These are phyloP conservation scores for Nakazawaea anatomiae DNA, from an alignment of 805 yeast species.

Conservation along the genomic window DNA sequence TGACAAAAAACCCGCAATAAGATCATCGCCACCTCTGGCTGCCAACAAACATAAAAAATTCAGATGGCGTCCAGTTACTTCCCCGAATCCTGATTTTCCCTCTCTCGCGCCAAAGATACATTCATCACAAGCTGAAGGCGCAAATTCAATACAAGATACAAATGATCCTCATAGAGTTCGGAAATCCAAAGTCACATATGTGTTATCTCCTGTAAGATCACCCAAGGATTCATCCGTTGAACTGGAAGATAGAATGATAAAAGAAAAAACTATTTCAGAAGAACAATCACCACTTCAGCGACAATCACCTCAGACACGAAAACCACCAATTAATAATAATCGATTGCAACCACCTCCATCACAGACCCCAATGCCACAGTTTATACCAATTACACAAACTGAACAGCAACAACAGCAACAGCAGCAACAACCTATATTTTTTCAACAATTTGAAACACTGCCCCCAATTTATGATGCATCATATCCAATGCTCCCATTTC, in stretches of 20 bases:
- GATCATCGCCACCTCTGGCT: neutral
- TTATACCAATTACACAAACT: neutral
- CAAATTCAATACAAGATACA: neutral
- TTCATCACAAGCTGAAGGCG: neutral
- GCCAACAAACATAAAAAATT: neutral
- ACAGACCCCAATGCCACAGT: neutral
- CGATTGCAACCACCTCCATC: neutral
- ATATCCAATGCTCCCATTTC: slow-evolving; percentile 1
- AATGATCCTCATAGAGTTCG: neutral
- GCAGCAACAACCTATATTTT: neutral
- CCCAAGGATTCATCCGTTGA: neutral
- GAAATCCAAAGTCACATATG: neutral
- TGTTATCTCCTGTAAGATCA: neutral
- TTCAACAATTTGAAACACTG: neutral
- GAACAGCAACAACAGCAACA: neutral
- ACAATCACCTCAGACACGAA: neutral
- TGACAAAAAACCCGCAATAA: neutral
- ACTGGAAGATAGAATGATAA: too few relatives aligned
- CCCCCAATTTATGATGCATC: neutral
- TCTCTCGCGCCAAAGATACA: neutral
- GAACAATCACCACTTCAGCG: neutral
- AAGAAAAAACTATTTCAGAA: too few relatives aligned
- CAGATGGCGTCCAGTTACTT: slow-evolving; percentile 1
- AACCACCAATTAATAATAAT: neutral
- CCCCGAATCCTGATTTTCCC: neutral